Evolutionary conservation across 2,329 filamentous ascomycete genomes (phyloP).

Genomic region (Pseudocercospora fijiensis): DNA sequence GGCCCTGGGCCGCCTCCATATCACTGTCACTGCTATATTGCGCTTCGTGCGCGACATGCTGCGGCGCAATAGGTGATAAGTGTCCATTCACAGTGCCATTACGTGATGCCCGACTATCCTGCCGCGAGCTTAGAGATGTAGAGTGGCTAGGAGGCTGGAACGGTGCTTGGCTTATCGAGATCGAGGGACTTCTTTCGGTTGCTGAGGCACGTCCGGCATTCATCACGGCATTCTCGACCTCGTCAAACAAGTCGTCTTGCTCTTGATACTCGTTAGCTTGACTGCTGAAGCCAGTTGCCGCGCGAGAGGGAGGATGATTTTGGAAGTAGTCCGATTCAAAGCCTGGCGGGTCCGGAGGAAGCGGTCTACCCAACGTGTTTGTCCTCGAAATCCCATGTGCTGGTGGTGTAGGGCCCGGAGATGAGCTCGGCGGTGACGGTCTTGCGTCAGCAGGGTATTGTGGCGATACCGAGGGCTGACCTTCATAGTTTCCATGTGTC

Average conservation of each 20-base stretch:
- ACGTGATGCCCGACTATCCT: constrained; percentile 22
- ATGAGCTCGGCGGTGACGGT: constrained; percentile 42
- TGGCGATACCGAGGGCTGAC: constrained; percentile 33
- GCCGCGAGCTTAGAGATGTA: constrained; percentile 30
- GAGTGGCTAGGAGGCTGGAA: constrained; percentile 31
- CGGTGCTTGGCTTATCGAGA: constrained; percentile 40
- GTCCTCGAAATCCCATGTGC: constrained; percentile 44
- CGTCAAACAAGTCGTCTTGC: constrained; percentile 58
- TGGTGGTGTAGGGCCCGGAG: constrained; percentile 53
- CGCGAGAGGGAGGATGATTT: constrained; percentile 32
- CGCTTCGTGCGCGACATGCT: constrained; percentile 48
- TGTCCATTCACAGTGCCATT: constrained; percentile 45
- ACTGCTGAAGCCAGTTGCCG: constrained; percentile 17
- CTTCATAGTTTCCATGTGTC: constrained; percentile 23
- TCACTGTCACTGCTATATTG: constrained; percentile 74
- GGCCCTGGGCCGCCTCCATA: constrained; percentile 78
- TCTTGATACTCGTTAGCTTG: constrained; percentile 26
- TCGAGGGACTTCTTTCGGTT: constrained; percentile 36
- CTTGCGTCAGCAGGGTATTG: constrained; percentile 21
- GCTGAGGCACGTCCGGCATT: constrained; percentile 32
- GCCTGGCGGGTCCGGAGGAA: constrained; percentile 56
- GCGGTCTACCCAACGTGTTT: constrained; percentile 55
- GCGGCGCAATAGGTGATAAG: constrained; percentile 45
- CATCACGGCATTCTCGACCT: constrained; percentile 56
- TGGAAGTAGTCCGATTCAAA: constrained; percentile 43